Evolutionary conservation across 495 filamentous ascomycete genomes (phyloP).

Genomic region (Geopyxis carbonaria): DNA sequence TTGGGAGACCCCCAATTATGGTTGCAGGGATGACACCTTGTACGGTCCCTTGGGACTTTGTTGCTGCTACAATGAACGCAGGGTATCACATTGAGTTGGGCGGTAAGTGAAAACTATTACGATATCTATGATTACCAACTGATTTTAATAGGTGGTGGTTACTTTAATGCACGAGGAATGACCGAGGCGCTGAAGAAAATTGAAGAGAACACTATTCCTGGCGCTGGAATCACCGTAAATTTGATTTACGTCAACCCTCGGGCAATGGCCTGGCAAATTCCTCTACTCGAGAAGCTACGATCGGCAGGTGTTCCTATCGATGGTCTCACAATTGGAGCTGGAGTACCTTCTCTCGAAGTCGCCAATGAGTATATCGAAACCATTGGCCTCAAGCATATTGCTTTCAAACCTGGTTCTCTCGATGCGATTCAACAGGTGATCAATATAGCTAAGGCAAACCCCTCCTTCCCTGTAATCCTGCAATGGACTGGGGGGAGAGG

Average conservation of each 20-base stretch:
- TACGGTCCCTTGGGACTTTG: conserved; percentile 89
- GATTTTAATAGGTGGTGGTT: conserved; percentile 58
- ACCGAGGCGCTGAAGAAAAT: conserved; percentile 79
- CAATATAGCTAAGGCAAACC: conserved; percentile 83
- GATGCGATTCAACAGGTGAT: conserved; percentile 81
- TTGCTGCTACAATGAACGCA: conserved; percentile 87
- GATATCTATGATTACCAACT: conserved; percentile 7
- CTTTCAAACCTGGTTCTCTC: conserved; percentile 84
- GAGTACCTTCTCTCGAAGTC: conserved; percentile 84
- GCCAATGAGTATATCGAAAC: conserved; percentile 88
- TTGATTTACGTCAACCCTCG: conserved; percentile 92
- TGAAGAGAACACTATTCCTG: conserved; percentile 69
- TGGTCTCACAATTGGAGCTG: conserved; percentile 84
- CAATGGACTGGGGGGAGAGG: conserved; percentile 94
- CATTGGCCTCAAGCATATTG: conserved; percentile 83
- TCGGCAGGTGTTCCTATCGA: conserved; percentile 84
- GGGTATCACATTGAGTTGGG: conserved; percentile 86
- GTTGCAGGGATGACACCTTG: conserved; percentile 93
- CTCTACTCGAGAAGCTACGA: conserved; percentile 66
- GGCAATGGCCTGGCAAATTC: conserved; percentile 96
- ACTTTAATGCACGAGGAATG: conserved; percentile 82
- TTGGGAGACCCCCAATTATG: conserved; percentile 80
- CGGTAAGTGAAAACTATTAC: conserved; percentile 15
- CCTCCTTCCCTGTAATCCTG: conserved; percentile 71
- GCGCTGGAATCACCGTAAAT: conserved; percentile 85